phyloP scores from a whole-genome alignment of 2,329 filamentous ascomycete species.

The Penicillium sp. region DNA sequence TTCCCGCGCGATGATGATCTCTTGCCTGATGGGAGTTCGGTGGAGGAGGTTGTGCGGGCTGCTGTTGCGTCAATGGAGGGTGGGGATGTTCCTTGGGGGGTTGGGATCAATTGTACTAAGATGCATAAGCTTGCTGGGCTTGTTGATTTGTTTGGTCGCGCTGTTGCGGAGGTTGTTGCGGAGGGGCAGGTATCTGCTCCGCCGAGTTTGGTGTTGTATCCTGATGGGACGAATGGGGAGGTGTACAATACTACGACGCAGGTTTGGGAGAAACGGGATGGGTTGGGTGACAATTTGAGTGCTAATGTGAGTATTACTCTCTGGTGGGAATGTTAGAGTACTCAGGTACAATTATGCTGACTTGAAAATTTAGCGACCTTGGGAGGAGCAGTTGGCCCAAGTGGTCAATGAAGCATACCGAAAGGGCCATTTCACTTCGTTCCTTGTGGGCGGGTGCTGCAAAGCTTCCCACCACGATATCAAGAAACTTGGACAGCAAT shows the following conservation, averaged over 20 bases:
- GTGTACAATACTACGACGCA: conserved; percentile 58
- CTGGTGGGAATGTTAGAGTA: neutral
- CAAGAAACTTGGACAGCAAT: conserved; percentile 21
- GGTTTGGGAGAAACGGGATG: conserved; percentile 43
- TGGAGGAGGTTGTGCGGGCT: conserved; percentile 37
- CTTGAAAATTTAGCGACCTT: conserved; percentile 19
- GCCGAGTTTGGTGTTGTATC: conserved; percentile 56
- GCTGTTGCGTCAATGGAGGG: conserved; percentile 25
- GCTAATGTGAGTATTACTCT: neutral
- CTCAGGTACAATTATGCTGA: conserved; percentile 8
- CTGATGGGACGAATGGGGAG: conserved; percentile 60
- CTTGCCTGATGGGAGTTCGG: conserved; percentile 50
- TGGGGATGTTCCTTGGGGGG: conserved; percentile 46
- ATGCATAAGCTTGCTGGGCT: conserved; percentile 25
- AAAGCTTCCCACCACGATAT: conserved; percentile 37
- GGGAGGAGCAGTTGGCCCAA: conserved; percentile 31
- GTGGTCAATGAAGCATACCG: conserved; percentile 27
- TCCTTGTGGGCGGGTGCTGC: conserved; percentile 42
- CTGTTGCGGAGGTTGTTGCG: conserved; percentile 5
- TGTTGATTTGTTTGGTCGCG: conserved; percentile 17
- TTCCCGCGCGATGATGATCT: conserved; percentile 48
- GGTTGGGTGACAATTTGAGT: conserved; percentile 16
- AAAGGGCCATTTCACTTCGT: conserved; percentile 22
- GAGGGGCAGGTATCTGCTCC: conserved; percentile 5
- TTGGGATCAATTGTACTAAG: conserved; percentile 59